phyloP scores from a whole-genome alignment of 2,329 filamentous ascomycete species.

The Arthrobotrys musiformis region DNA sequence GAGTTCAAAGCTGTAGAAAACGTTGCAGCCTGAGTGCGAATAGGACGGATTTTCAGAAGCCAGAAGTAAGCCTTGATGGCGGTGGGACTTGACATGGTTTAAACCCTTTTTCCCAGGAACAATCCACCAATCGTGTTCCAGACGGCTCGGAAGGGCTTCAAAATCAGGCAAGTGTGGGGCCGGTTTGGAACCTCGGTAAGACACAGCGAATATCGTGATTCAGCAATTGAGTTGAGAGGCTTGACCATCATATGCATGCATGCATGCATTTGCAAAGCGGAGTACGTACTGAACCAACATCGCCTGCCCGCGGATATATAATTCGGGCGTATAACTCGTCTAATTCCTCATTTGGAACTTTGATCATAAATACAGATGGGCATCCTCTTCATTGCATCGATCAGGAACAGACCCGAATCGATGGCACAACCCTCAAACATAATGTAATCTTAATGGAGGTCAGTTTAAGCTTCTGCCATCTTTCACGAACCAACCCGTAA shows the following conservation, averaged over 20 bases:
- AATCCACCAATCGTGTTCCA: constrained; percentile 26
- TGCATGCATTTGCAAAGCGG: background rate
- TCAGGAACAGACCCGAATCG: too few species aligned
- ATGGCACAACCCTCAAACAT: too few species aligned
- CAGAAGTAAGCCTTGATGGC: background rate
- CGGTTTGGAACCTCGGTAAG: constrained; percentile 32
- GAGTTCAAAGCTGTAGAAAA: constrained; percentile 42
- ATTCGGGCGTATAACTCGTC: background rate
- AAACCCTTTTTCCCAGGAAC: constrained; percentile 12
- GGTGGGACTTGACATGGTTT: constrained; percentile 20
- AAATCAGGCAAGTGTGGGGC: constrained; percentile 33
- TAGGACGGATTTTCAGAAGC: constrained; percentile 15
- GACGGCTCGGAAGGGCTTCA: constrained; percentile 11
- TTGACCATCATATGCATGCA: background rate
- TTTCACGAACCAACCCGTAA: too few species aligned
- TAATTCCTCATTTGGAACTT: background rate
- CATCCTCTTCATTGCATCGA: too few species aligned
- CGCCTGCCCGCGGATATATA: background rate
- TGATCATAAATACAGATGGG: too few species aligned
- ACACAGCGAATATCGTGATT: constrained; percentile 35
- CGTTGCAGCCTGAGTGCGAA: constrained; percentile 16
- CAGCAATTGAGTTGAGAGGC: background rate
- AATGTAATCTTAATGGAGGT: background rate
- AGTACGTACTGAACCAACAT: background rate
- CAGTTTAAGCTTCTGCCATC: too few species aligned